Base-by-base conservation (phyloP, 1,284 basidiomycete genomes). In the Moesziomyces parantarcticus region DNA sequence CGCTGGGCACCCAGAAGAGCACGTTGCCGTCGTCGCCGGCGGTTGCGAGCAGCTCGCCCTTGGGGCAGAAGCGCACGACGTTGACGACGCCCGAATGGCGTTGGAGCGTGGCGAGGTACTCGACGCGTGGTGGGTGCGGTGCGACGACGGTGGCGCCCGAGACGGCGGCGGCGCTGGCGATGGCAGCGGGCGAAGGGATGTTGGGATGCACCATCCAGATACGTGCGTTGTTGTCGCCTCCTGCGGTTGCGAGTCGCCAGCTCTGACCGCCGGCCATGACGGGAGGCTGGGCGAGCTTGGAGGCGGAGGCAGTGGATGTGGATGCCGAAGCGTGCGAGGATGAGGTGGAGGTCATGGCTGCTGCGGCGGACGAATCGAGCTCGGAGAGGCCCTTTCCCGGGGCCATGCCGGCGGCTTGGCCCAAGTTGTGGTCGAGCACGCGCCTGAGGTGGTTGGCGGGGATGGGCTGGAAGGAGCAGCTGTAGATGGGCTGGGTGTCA, bases 61-160 rank as follows among this genome's bases (percentile, higher is more conserved):
- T 58, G 9, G 96, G 96, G 78, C 92, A 95, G 86, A 94, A 99
- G 47, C 96, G 88, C 23, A 97, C 96, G 16, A 97, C 96, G 76
- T 99, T 99, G 67, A 99, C 96, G 6, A 94, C 90, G 22, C 93
- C 93, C 13, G 93, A 94, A 85, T 99, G 96, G 80, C 94, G 90
- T 76, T 88, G 91, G 52, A 99, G 88, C 0, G 96, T 99, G 2
- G 97, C 91, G 25, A 97, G 90, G 83, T 97, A 99, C 83, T 99
- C 97, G 50, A 96, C 92, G 58, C 94, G 89, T n/a, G 96, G 92
- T 10, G 81, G 75, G 55, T 83, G 74, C 6, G 78, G 74, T 13
- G 75, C 62, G 4, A 74, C 62, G 25, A 58, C 32, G 2, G 91
- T 90, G 58, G 92, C 89, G 36, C 89, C 65, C 85, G 63, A 86